Percentiles rank a stretch among this genome's conserved stretches.
Conservation (phyloP, 179 eudicot genomes). For the Beta macrorhiza region DNA sequence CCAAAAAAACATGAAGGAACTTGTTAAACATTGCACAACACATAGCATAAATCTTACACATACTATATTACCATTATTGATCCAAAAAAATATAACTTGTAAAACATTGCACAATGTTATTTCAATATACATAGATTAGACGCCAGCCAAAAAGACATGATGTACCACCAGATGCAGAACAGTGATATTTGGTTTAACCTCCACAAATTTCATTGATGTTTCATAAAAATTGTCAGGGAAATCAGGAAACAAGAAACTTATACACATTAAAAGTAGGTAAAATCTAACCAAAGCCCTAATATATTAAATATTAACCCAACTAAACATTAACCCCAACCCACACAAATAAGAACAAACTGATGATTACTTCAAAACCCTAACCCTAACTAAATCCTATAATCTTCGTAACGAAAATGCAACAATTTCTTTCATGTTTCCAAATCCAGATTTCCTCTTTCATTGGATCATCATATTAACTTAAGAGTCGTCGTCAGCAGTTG, state of each 20-base stretch:
- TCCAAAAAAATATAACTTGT: too few relatives aligned
- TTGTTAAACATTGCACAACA: too few relatives aligned
- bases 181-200: neutral
- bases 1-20: too few relatives aligned
- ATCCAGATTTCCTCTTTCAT: neutral
- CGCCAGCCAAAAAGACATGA: too few relatives aligned
- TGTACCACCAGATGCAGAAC: neutral
- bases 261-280: conserved; percentile 23
- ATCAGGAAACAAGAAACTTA: conserved; percentile 22
- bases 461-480: neutral
- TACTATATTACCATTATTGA: too few relatives aligned
- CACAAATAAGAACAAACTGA: neutral
- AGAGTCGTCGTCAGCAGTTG: conserved; percentile 15
- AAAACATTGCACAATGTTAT: too few relatives aligned
- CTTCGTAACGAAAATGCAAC: neutral
- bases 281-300: neutral
- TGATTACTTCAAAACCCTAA: conserved; percentile 8
- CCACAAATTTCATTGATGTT: conserved; percentile 17
- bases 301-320: neutral
- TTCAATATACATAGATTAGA: too few relatives aligned
- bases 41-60: too few relatives aligned
- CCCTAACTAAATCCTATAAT: conserved; percentile 12
- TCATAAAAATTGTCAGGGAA: conserved; percentile 17
- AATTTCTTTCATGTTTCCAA: neutral
- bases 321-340: neutral